Conservation (phyloP, 2,329 filamentous ascomycete species). For the Clarireedia monteithiana region DNA sequence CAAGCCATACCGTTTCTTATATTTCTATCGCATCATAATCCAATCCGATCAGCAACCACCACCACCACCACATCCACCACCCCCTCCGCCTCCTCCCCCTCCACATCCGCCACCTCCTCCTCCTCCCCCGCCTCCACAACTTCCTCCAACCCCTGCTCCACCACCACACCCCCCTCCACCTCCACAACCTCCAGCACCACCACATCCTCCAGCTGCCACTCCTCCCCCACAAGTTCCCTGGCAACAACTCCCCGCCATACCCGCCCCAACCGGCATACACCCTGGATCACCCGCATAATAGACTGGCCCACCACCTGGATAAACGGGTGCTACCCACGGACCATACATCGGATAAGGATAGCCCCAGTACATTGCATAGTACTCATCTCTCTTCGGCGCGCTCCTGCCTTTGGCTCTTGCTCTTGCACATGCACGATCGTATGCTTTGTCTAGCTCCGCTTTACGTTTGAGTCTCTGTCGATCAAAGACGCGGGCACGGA, state of each 20-base stretch:
- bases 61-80: background rate
- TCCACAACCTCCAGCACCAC: conserved; percentile 26
- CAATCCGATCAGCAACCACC: background rate
- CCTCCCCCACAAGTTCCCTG: conserved; percentile 41
- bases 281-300: conserved; percentile 41
- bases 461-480: conserved; percentile 26
- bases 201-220: conserved; percentile 34
- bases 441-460: conserved; percentile 44
- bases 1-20: no score
- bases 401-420: conserved; percentile 42
- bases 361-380: conserved; percentile 39
- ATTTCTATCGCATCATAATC: background rate
- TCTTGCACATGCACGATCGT: conserved; percentile 44
- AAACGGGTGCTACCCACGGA: conserved; percentile 35
- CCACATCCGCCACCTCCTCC: background rate
- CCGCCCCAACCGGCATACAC: conserved; percentile 28
- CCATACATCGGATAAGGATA: conserved; percentile 43
- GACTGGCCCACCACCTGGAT: conserved; percentile 33
- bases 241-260: conserved; percentile 35
- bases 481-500: conserved; percentile 23
- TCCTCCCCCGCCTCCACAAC: background rate
- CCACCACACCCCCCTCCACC: conserved; percentile 5
- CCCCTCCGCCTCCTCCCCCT: background rate
- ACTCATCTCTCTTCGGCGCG: conserved; percentile 40
- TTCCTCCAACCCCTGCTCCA: conserved; percentile 5